Percentiles rank a stretch among this genome's conserved stretches.
Evolutionary conservation across 768 basidiomycete species (phyloP).

Genomic region (Boletus bicolor): DNA sequence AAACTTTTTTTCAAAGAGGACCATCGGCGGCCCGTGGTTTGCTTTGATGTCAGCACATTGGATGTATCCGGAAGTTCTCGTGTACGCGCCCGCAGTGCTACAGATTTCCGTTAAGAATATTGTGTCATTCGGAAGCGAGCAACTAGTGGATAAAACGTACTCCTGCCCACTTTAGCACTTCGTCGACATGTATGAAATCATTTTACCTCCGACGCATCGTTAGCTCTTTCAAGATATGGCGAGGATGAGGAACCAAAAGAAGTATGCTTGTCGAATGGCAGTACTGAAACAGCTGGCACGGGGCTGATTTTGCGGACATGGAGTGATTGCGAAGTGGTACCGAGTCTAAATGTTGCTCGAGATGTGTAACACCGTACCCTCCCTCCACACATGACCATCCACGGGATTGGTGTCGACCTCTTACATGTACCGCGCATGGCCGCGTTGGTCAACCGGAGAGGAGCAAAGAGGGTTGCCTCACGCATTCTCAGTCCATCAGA

Average conservation of each 20-base stretch:
- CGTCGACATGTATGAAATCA: conserved; percentile 44
- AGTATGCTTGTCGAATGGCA: conserved; percentile 40
- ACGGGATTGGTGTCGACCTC: conserved; percentile 77
- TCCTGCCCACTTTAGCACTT: conserved; percentile 45
- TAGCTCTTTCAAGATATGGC: conserved; percentile 52
- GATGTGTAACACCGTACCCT: neutral
- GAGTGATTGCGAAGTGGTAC: conserved; percentile 28
- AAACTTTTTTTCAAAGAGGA: conserved; percentile 40
- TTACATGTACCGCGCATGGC: conserved; percentile 65
- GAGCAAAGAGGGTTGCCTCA: conserved; percentile 45
- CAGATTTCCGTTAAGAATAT: neutral
- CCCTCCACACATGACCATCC: conserved; percentile 46
- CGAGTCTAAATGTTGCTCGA: no score
- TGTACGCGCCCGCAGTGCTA: conserved; percentile 52
- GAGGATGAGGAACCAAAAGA: conserved; percentile 98
- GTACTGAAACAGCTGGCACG: conserved; percentile 55
- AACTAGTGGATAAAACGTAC: conserved; percentile 35
- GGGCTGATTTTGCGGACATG: conserved; percentile 81
- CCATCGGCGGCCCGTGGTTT: conserved; percentile 43
- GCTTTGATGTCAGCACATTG: conserved; percentile 46
- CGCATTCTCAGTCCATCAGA: conserved; percentile 59
- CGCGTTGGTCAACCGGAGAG: conserved; percentile 48
- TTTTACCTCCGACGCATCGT: neutral
- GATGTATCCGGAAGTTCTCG: conserved; percentile 64
- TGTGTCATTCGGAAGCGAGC: no score